Base-by-base conservation (phyloP, 495 filamentous ascomycete genomes). In the Cryomyces antarcticus region DNA sequence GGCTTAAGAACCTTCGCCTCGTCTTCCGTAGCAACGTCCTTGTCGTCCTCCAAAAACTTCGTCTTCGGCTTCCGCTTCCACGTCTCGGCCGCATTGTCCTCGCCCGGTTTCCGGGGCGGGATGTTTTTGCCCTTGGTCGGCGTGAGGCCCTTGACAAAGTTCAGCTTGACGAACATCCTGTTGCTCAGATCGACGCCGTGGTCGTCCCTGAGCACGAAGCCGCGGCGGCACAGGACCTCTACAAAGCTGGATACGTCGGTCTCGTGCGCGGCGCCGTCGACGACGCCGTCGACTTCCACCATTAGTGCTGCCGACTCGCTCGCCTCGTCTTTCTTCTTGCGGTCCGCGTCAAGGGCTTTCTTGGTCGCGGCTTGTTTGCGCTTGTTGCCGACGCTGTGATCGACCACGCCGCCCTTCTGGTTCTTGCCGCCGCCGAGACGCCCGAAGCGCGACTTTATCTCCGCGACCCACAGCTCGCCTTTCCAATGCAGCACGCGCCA, bases 151-250 rank as follows among this genome's bases (percentile, higher is more conserved):
- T 95, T 96, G 42, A 89, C 66, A 64, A 97, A 96, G 50, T 73
- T 70, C 85, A 97, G 88, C 56, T 75, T 78, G 41, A 96, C 84
- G 69, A 97, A 97, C 89, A 97, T 97, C 63, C 82, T 93, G 62
- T 97, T 97, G 31, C 66, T 71, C 56, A 84, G 66, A 56, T 95
- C 86, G 7, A 89, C 65, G 0, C 73, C 71, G 36, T 70, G 64
- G 7, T 61, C 62, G 27, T 62, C 65, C 46, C 72, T 69, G 12
- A 96, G 66, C 11, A 80, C 64, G 53, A 97, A 94, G 0, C 89
- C 89, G 30, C 83, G 65, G 48, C 68, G 70, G 24, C 67, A 58
- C 50, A 95, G 71, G 0, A 87, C 86, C 41, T 86, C 78, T 11
- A 95, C 71, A 49, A 97, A 96, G 0, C 82, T 77, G n/a, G 71